Conservation (phyloP, 441 rosid species). For the Manihot esculenta region DNA sequence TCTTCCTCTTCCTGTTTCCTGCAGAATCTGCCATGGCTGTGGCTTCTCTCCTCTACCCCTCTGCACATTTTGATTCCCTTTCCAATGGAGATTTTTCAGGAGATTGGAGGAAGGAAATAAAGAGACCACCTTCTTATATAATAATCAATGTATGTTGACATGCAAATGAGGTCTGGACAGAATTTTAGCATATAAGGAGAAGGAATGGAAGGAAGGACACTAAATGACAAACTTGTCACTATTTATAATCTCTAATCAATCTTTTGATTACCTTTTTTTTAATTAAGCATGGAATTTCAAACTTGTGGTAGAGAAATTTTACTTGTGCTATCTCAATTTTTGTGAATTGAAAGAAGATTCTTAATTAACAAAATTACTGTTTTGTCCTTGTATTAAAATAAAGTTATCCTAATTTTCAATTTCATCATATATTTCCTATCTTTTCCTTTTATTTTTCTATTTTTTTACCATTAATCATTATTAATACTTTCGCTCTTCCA, state of each 20-base stretch:
- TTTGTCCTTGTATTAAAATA: too few species aligned
- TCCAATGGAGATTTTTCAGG: background rate
- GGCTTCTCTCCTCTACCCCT: slow-evolving; percentile 33
- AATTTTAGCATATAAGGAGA: slow-evolving; percentile 19
- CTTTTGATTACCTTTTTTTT: slow-evolving; percentile 5
- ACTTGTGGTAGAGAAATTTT: slow-evolving; percentile 39
- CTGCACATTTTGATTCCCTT: slow-evolving; percentile 46
- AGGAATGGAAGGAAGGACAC: slow-evolving; percentile 20
- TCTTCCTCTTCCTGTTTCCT: slow-evolving; percentile 11
- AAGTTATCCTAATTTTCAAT: too few species aligned
- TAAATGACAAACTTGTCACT: slow-evolving; percentile 22
- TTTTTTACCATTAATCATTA: too few species aligned
- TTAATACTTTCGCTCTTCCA: too few species aligned
- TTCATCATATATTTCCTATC: too few species aligned
- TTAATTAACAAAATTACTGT: too few species aligned
- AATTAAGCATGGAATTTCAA: slow-evolving; percentile 7
- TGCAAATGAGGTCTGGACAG: slow-evolving; percentile 11
- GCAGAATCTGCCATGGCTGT: slow-evolving; percentile 15
- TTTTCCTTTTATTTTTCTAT: too few species aligned
- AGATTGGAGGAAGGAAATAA: slow-evolving; percentile 3
- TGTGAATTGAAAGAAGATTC: background rate
- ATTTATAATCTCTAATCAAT: slow-evolving; percentile 1
- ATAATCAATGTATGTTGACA: background rate
- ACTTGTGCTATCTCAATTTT: background rate
- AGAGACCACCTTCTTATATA: slow-evolving; percentile 12